Base-by-base conservation (phyloP, 148 eudicot genomes). In the Gaultheria prostrata region DNA sequence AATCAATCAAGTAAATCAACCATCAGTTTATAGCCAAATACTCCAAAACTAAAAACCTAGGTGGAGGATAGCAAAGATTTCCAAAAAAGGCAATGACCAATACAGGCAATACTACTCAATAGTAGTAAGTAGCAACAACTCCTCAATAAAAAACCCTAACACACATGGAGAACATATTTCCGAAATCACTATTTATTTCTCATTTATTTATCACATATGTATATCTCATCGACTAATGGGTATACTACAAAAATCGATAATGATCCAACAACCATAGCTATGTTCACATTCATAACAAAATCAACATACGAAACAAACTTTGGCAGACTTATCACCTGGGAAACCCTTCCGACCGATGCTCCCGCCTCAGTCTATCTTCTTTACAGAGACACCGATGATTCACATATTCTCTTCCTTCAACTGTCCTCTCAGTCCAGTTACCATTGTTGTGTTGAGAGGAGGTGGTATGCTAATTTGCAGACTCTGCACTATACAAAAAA, bases 401-500 rank as follows among this genome's bases (percentile, higher is more conserved):
- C 65, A 56, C 61, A 39, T 56, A 80, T 76, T 78, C 71, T 63
- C n/a, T 77, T 72, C 82, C 80, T 61, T 76, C 49, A 82, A 72
- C 75, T 74, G 78, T 72, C 84, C 79, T 82, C 86, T 74, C 81
- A 57, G 12, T 84, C 85, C 81, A 33, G 80, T 48, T 82, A n/a
- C 85, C 82, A 86, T 82, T 86, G 78, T 90, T 80, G 80, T 61
- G 83, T 70, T 71, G 56, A 86, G 85, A 83, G 82, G 77, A 79
- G 85, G 86, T 39, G 85, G 83, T 85, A 79, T 70, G 45, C 72
- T 21, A 63, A 26, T 46, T 78, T n/a, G 76, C 81, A 65, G 76
- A 77, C 61, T 76, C 82, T 80, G 82, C 85, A 85, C 89, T 86
- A 84, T 88, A 89, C 87, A 87, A 88, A 86, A 67, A 86, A 86